Evolutionary conservation across 768 basidiomycete species (phyloP).

Genomic region (Paxillus involutus): DNA sequence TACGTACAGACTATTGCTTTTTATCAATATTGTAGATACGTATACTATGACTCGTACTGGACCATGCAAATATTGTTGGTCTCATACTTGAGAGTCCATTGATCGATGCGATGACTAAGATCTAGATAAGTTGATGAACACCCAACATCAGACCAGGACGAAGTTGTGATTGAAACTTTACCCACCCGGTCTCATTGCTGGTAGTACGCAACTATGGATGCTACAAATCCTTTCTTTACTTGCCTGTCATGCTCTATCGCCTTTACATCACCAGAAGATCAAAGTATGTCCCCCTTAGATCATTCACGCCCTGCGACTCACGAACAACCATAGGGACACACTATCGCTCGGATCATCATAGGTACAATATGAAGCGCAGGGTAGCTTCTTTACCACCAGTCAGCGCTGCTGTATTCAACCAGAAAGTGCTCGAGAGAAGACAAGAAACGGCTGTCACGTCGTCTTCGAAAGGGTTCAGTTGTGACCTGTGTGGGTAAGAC

Average conservation of each 20-base stretch:
- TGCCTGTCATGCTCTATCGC: conserved; percentile 92
- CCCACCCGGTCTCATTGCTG: background rate
- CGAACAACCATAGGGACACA: conserved; percentile 59
- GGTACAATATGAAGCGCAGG: conserved; percentile 97
- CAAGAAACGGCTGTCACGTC: conserved; percentile 72
- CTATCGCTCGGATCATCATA: conserved; percentile 92
- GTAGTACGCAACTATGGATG: background rate
- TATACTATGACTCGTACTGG: too few species aligned
- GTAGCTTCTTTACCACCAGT: conserved; percentile 90
- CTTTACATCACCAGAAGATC: conserved; percentile 78
- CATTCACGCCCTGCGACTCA: background rate
- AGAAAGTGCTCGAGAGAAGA: conserved; percentile 81
- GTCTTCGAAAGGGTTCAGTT: conserved; percentile 58
- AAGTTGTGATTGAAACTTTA: background rate
- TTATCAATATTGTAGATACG: too few species aligned
- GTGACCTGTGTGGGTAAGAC: conserved; percentile 81
- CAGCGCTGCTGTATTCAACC: conserved; percentile 72
- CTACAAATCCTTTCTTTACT: conserved; percentile 57
- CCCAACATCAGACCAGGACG: too few species aligned
- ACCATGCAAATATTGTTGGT: too few species aligned
- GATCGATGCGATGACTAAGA: conserved; percentile 38
- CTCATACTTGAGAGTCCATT: too few species aligned
- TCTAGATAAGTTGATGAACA: too few species aligned
- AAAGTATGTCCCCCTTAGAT: conserved; percentile 54
- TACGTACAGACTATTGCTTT: too few species aligned